Conservation (phyloP, 2,329 filamentous ascomycete species). For the Celoporthe dispersa region DNA sequence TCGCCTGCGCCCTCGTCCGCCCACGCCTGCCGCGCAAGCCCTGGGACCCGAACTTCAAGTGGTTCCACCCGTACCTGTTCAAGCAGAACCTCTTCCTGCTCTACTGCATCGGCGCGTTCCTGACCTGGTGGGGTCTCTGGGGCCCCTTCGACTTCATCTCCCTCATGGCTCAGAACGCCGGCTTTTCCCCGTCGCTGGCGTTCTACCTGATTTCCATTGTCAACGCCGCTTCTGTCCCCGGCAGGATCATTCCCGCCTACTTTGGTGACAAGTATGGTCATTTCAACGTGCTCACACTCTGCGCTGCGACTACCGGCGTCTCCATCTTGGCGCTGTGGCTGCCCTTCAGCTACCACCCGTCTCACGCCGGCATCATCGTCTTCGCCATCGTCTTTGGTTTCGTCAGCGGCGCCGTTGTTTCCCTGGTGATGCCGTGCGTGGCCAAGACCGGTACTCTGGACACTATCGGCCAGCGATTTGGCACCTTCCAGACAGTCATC, state of each 20-base stretch:
- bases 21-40: constrained; percentile 37
- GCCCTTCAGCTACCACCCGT: constrained; percentile 37
- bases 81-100: constrained; percentile 34
- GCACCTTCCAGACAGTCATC: constrained; percentile 31
- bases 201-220: constrained; percentile 33
- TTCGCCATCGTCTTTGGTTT: constrained; percentile 38
- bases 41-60: constrained; percentile 36
- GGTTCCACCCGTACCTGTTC: constrained; percentile 37
- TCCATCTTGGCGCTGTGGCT: constrained; percentile 37
- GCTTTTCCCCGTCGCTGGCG: constrained; percentile 22
- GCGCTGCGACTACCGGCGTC: not conserved
- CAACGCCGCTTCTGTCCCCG: constrained; percentile 27
- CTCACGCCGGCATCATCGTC: constrained; percentile 36
- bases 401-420: constrained; percentile 37
- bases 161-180: constrained; percentile 15
- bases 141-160: constrained; percentile 20
- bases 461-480: constrained; percentile 41
- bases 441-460: constrained; percentile 38
- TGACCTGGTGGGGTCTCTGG: constrained; percentile 34
- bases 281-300: constrained; percentile 17
- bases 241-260: constrained; percentile 13
- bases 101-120: constrained; percentile 36
- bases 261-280: constrained; percentile 14
- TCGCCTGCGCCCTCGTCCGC: constrained; percentile 29
- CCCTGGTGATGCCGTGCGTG: constrained; percentile 38